phyloP scores from a whole-genome alignment of 1,139 yeast genomes.

The Geotrichum macrosporum region DNA sequence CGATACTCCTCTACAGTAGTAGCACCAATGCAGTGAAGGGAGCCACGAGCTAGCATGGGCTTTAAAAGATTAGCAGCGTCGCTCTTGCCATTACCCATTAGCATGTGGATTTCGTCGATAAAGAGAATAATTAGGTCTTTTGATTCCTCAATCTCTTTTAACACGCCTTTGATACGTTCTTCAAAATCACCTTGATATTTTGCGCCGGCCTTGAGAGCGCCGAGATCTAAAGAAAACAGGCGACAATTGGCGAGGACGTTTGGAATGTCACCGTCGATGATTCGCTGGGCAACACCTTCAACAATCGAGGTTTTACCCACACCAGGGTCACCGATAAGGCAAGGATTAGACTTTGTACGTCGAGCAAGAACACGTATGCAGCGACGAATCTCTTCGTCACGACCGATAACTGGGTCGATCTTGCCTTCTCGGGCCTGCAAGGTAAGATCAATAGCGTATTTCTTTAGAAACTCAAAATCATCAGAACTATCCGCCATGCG shows the following conservation, averaged over 20 bases:
- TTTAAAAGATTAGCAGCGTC: constrained; percentile 96
- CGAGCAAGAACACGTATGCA: constrained; percentile 91
- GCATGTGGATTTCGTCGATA: constrained; percentile 96
- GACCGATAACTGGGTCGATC: constrained; percentile 96
- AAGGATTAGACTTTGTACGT: constrained; percentile 94
- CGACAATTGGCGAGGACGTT: constrained; percentile 73
- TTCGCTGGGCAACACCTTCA: constrained; percentile 97
- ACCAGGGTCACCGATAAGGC: constrained; percentile 98
- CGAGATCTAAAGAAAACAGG: constrained; percentile 83
- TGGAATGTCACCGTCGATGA: constrained; percentile 93
- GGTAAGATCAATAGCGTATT: constrained; percentile 90
- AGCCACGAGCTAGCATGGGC: constrained; percentile 96
- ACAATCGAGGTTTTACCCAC: constrained; percentile 98
- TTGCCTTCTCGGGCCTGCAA: constrained; percentile 91
- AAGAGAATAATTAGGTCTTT: constrained; percentile 81
- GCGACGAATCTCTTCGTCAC: constrained; percentile 96
- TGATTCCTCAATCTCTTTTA: constrained; percentile 87
- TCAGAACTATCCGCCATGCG: constrained; percentile 90
- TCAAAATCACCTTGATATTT: constrained; percentile 98
- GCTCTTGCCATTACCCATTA: constrained; percentile 93
- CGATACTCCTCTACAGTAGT: constrained; percentile 94
- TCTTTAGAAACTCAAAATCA: constrained; percentile 74
- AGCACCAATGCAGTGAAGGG: constrained; percentile 96
- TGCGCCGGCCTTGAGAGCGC: constrained; percentile 97
- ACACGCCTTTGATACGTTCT: constrained; percentile 93